Evolutionary conservation across 1,284 basidiomycete genomes (phyloP).

Genomic region (Cystobasidiaceae sp.): DNA sequence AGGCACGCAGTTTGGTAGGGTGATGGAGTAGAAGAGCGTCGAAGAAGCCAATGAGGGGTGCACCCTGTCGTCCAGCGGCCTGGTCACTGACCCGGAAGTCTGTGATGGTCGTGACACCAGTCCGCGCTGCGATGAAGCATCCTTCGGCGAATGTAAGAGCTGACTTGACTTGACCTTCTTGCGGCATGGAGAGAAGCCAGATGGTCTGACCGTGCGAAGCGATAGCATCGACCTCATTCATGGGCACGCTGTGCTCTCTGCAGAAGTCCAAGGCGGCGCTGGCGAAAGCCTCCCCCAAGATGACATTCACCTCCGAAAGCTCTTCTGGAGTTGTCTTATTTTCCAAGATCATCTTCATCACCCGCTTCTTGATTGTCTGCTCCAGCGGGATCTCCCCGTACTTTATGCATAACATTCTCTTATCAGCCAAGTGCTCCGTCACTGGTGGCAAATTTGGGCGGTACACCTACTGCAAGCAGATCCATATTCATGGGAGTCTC

Average conservation of each 20-base stretch:
- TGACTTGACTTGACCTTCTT: conserved; percentile 40
- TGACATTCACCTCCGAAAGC: conserved; percentile 35
- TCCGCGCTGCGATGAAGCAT: conserved; percentile 33
- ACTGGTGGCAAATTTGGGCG: background rate
- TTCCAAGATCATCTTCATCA: conserved; percentile 40
- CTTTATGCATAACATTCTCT: background rate
- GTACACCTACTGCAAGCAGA: conserved; percentile 33
- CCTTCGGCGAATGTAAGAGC: conserved; percentile 39
- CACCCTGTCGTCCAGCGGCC: conserved; percentile 35
- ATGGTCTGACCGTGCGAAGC: conserved; percentile 42
- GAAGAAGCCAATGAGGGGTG: conserved; percentile 36
- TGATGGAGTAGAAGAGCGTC: conserved; percentile 37
- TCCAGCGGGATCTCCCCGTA: conserved; percentile 40
- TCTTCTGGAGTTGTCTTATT: conserved; percentile 40
- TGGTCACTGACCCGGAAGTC: conserved; percentile 37
- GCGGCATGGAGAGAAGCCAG: conserved; percentile 43
- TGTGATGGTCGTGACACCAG: conserved; percentile 35
- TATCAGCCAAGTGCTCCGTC: background rate
- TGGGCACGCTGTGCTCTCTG: conserved; percentile 24
- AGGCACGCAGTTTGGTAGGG: conserved; percentile 36
- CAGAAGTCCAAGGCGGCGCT: conserved; percentile 36
- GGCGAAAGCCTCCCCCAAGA: conserved; percentile 24
- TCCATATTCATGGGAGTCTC: conserved; percentile 39
- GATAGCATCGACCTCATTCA: conserved; percentile 36
- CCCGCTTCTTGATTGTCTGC: conserved; percentile 38